Conservation (phyloP, 1,284 basidiomycete genomes). For the Sanghuangporus weigelae region DNA sequence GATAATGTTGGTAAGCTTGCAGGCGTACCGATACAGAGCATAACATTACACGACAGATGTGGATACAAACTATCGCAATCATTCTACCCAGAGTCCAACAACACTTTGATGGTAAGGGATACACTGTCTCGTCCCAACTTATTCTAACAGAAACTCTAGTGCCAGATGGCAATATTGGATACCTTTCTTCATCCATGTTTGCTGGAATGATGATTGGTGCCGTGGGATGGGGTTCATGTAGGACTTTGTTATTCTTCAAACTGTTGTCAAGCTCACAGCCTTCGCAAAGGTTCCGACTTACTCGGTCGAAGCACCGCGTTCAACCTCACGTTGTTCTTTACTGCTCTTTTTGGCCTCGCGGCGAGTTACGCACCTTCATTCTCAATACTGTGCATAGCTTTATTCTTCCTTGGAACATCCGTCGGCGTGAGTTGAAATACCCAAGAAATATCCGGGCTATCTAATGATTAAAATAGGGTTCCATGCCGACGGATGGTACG, state of each 20-base stretch:
- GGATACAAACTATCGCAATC: slow-evolving; percentile 85
- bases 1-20: slow-evolving; percentile 60
- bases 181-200: slow-evolving; percentile 77
- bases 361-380: slow-evolving; percentile 79
- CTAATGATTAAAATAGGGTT: slow-evolving; percentile 47
- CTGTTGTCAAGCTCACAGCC: background rate
- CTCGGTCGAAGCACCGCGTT: slow-evolving; percentile 87
- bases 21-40: slow-evolving; percentile 19
- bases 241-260: slow-evolving; percentile 23
- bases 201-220: slow-evolving; percentile 97
- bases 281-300: slow-evolving; percentile 55
- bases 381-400: slow-evolving; percentile 61
- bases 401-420: slow-evolving; percentile 89
- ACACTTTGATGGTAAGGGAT: slow-evolving; percentile 64
- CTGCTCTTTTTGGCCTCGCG: slow-evolving; percentile 83
- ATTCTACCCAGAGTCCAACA: slow-evolving; percentile 90
- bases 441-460: background rate
- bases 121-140: background rate
- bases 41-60: slow-evolving; percentile 60
- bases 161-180: slow-evolving; percentile 69
- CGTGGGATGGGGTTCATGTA: slow-evolving; percentile 86
- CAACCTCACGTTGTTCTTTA: slow-evolving; percentile 88
- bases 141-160: slow-evolving; percentile 38
- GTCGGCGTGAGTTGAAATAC: slow-evolving; percentile 60
- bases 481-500: slow-evolving; percentile 96